Percentiles rank a stretch among this genome's conserved stretches.
Conservation (phyloP, 148 eudicot genomes). For the Diospyros kaki region DNA sequence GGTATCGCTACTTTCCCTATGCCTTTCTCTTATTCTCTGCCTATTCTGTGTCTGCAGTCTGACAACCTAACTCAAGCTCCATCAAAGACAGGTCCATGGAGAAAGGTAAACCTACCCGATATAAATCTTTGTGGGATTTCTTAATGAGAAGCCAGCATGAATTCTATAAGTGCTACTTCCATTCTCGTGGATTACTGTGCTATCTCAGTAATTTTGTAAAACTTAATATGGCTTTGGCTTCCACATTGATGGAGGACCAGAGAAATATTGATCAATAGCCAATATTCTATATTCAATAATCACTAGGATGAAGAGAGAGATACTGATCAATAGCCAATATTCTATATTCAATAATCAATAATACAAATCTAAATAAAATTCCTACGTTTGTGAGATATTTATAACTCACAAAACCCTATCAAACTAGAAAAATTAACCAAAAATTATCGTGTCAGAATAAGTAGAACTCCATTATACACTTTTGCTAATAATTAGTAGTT, state of each 20-base stretch:
- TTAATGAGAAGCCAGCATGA: neutral
- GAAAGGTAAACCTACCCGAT: slow-evolving; percentile 58
- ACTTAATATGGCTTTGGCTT: slow-evolving; percentile 11
- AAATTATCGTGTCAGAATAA: too few species aligned
- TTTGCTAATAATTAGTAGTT: neutral
- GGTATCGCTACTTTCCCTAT: neutral
- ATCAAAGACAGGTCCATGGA: slow-evolving; percentile 93
- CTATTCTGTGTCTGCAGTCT: slow-evolving; percentile 43
- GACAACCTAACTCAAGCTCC: slow-evolving; percentile 49
- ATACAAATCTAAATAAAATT: too few species aligned
- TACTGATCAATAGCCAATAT: too few species aligned
- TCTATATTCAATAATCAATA: too few species aligned
- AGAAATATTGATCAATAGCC: too few species aligned
- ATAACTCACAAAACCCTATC: too few species aligned
- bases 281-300: too few species aligned
- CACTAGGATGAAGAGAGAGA: too few species aligned
- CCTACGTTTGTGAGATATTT: too few species aligned
- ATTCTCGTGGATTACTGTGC: neutral
- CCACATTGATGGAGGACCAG: neutral
- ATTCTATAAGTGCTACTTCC: neutral
- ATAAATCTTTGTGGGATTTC: neutral
- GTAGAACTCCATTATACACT: neutral
- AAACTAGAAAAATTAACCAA: too few species aligned
- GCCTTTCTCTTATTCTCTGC: slow-evolving; percentile 7
- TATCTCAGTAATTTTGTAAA: neutral